Conservation (phyloP, 2,329 filamentous ascomycete species). For the Fusarium sp. region DNA sequence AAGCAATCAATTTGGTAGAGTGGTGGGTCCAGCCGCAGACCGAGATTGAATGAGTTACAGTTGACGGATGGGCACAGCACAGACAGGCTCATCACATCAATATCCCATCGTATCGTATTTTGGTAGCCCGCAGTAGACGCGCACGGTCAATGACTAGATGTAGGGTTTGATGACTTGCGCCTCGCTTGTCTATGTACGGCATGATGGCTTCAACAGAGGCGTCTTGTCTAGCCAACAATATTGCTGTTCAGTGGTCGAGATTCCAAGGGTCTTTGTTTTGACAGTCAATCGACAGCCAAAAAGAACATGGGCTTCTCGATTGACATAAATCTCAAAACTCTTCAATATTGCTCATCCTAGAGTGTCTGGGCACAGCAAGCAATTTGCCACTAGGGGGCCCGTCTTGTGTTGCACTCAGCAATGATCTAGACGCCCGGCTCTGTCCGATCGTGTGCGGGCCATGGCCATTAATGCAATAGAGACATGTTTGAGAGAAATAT, state of each 20-base stretch:
- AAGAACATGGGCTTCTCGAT: slow-evolving; percentile 9
- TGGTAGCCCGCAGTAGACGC: background rate
- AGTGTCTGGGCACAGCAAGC: slow-evolving; percentile 6
- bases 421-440: slow-evolving; percentile 17
- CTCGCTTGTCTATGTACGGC: slow-evolving; percentile 2
- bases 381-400: slow-evolving; percentile 35
- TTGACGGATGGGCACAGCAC: background rate
- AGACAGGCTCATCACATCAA: slow-evolving; percentile 7
- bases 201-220: slow-evolving; percentile 27
- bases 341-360: slow-evolving; percentile 1
- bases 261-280: slow-evolving; percentile 1
- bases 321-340: background rate
- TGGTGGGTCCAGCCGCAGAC: slow-evolving; percentile 33
- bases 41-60: slow-evolving; percentile 43
- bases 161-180: slow-evolving; percentile 12
- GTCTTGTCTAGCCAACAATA: slow-evolving; percentile 14
- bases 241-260: background rate
- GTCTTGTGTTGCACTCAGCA: slow-evolving; percentile 23
- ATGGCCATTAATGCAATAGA: background rate
- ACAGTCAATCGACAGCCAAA: slow-evolving; percentile 4
- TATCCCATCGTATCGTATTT: slow-evolving; percentile 26
- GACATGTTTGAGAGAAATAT: background rate
- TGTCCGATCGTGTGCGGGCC: background rate
- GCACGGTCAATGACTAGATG: slow-evolving; percentile 15
- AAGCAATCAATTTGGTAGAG: slow-evolving; percentile 15